Percentiles rank a stretch among this genome's conserved stretches.
phyloP scores from a whole-genome alignment of 2,329 filamentous ascomycete genomes.

The Aspergillus brasiliensis region DNA sequence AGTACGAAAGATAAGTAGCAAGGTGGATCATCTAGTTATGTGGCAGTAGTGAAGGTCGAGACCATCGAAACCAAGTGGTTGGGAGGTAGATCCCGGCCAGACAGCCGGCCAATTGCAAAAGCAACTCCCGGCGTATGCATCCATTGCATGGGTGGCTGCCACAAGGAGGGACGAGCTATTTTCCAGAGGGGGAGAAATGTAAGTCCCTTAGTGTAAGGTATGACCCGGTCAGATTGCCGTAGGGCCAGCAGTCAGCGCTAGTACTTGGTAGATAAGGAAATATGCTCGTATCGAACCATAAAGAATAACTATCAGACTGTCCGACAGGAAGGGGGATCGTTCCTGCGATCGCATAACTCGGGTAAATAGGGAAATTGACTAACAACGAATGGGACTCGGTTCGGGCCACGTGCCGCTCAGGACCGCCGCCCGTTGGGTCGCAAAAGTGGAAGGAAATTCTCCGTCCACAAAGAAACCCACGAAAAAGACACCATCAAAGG shows the following conservation, averaged over 20 bases:
- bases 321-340: neutral
- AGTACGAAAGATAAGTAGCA: neutral
- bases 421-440: neutral
- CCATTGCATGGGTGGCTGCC: neutral
- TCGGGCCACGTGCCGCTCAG: conserved; percentile 5
- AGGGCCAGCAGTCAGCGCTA: neutral
- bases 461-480: neutral
- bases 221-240: neutral
- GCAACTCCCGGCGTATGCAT: neutral
- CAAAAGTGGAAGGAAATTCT: neutral
- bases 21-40: neutral
- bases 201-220: neutral
- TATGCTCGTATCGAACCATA: neutral
- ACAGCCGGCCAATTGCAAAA: neutral
- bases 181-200: neutral
- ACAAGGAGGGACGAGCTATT: neutral
- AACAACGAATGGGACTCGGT: neutral
- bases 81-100: neutral
- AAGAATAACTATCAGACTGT: too few species aligned
- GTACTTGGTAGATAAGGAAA: neutral
- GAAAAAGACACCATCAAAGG: neutral
- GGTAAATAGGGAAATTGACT: conserved; percentile 3
- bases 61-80: neutral
- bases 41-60: neutral
- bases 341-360: conserved; percentile 1